Evolutionary conservation across 352 stramenopile genomes (phyloP).

Genomic region (Pythium aquatile): DNA sequence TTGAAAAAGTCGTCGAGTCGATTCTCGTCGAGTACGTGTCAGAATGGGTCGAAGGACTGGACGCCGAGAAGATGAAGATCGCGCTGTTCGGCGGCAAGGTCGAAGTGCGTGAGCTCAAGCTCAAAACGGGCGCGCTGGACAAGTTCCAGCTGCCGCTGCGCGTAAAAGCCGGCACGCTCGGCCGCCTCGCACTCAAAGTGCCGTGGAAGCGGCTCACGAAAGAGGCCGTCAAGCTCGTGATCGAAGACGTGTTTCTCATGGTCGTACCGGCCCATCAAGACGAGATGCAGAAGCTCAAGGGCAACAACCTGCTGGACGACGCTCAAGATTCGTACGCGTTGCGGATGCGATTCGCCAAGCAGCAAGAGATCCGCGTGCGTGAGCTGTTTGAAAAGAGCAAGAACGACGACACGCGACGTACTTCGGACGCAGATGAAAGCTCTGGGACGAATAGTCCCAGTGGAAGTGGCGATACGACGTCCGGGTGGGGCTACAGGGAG

Average conservation of each 20-base stretch:
- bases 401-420: conserved; percentile 34
- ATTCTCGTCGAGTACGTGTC: conserved; percentile 86
- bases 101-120: conserved; percentile 74
- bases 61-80: conserved; percentile 88
- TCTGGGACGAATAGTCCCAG: background rate
- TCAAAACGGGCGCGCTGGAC: conserved; percentile 64
- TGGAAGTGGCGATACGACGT: conserved; percentile 41
- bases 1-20: conserved; percentile 84
- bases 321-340: conserved; percentile 58
- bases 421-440: conserved; percentile 26
- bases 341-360: conserved; percentile 70
- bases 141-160: conserved; percentile 80
- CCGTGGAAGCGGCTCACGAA: conserved; percentile 84
- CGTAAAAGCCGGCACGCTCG: conserved; percentile 70
- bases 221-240: conserved; percentile 68
- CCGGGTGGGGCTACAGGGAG: conserved; percentile 70
- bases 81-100: conserved; percentile 81
- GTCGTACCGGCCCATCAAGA: conserved; percentile 66
- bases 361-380: conserved; percentile 77
- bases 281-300: conserved; percentile 40
- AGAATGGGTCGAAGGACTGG: conserved; percentile 81
- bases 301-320: conserved; percentile 26
- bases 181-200: conserved; percentile 73
- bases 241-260: conserved; percentile 77
- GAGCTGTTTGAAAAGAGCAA: conserved; percentile 76